Conservation (phyloP, 73 alveolate species). For the Urostyla sp. region DNA sequence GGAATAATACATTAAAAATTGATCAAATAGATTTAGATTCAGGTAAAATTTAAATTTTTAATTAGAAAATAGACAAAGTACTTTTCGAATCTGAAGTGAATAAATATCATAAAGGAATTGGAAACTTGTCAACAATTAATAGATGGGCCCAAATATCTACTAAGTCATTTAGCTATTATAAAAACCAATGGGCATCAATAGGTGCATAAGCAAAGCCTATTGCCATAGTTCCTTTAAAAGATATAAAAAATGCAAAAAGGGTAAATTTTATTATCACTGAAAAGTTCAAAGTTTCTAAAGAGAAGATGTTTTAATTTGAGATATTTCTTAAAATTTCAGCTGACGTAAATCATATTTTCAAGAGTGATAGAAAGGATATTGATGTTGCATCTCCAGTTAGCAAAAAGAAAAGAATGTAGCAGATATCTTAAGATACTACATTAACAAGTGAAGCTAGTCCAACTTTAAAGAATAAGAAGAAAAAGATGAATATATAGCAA, state of each 20-base stretch:
- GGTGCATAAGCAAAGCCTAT: constrained; percentile 24
- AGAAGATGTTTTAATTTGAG: neutral
- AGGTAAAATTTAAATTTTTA: no score
- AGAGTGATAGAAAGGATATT: neutral
- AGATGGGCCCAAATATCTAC: constrained; percentile 11
- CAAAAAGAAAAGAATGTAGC: neutral
- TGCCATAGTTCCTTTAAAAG: neutral
- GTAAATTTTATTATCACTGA: constrained; percentile 8
- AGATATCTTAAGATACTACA: neutral
- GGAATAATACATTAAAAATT: no score
- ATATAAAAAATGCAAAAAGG: neutral
- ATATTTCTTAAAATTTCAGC: neutral
- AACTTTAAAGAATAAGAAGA: neutral
- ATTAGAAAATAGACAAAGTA: neutral
- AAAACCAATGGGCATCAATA: constrained; percentile 22
- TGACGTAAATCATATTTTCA: neutral
- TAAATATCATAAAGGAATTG: constrained; percentile 28
- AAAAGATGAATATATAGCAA: neutral
- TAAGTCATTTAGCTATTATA: neutral
- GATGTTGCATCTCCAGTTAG: neutral
- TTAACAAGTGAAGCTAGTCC: neutral
- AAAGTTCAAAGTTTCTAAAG: neutral
- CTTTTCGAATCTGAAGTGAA: neutral
- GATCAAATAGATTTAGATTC: no score
- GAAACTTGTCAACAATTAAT: neutral